Evolutionary conservation across 2,329 filamentous ascomycete species (phyloP), one percentile per base, ranked within the genome.

Genomic region (Penicillium sp.): DNA sequence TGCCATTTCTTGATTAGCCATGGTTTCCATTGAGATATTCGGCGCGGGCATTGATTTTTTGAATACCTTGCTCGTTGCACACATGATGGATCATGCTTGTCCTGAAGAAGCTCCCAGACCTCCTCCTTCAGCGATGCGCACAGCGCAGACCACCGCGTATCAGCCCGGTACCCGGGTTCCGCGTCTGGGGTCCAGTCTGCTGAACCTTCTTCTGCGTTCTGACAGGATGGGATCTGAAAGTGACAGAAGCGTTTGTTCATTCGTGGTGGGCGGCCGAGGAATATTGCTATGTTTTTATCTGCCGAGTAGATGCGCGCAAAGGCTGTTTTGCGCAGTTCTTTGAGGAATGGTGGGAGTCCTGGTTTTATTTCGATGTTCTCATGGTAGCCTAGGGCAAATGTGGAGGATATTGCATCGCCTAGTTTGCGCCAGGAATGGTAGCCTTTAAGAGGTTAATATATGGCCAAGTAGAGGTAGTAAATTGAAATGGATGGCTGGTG

Each of bases 211-310:
- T 27, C 50, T 17, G 57, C 29, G 27, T 21, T 43, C 35, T 9
- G 50, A 33, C 60, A 63, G 7, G 62, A 65, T 3, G 65, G 65
- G 19, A 75, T 61, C 47, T 76, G 66, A 15, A 79, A 73, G 35
- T 70, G 64, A 54, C 77, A 79, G 54, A 75, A 79, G 4, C 71
- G 70, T 33, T 73, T 71, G 27, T 69, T 70, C 51, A 81, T 76
- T 4, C 79, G 72, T 3, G 78, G 77, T 1, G 80, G 79, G 1
- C 80, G 73, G 6, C 80, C 79, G 15, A 81, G 72, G 47, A 81
- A 81, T 4, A 81, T 76, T 0, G 77, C 75, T 9, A 81, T 67
- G 23, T 77, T 80, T 60, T 80, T 81, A 61, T 81, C 80, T 0
- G 75, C 75, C 0, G 77, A 76, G 60, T 79, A 81, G 4, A 74